Conservation (phyloP, 352 stramenopile species). For the Pythium plurisporium region DNA sequence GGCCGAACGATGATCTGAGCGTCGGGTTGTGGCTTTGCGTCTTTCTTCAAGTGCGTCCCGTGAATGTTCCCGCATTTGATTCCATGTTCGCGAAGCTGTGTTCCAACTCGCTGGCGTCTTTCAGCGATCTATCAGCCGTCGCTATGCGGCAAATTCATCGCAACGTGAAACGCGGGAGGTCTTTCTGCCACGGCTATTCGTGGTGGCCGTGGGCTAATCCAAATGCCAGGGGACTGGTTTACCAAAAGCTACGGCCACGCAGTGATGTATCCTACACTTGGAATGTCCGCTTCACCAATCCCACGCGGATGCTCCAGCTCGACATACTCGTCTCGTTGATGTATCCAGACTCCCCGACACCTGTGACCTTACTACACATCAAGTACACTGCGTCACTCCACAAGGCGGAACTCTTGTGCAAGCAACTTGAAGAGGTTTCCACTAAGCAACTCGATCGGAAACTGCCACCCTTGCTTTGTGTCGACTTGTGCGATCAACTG, state of each 20-base stretch:
- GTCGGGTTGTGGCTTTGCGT: conserved; percentile 42
- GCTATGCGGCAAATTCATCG: conserved; percentile 41
- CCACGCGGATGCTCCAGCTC: background rate
- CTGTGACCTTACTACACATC: background rate
- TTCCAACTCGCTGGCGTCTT: conserved; percentile 26
- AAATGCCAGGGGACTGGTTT: background rate
- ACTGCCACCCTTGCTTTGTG: background rate
- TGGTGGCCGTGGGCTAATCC: conserved; percentile 26
- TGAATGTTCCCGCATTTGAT: conserved; percentile 34
- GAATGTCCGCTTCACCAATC: background rate
- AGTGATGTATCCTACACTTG: background rate
- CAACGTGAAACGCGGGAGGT: conserved; percentile 23
- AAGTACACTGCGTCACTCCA: background rate
- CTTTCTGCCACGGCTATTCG: conserved; percentile 46
- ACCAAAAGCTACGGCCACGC: background rate
- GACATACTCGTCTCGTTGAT: background rate
- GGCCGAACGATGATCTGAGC: conserved; percentile 44
- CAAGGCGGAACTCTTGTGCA: background rate
- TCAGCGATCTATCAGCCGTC: conserved; percentile 36
- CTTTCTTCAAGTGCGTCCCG: conserved; percentile 27
- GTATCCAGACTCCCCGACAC: too few species aligned
- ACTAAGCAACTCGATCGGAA: background rate
- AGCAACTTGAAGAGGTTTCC: background rate
- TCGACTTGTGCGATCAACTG: background rate
- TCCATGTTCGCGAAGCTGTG: conserved; percentile 31